Conservation (phyloP, 2,329 filamentous ascomycete species). For the Lecanosticta acicola region DNA sequence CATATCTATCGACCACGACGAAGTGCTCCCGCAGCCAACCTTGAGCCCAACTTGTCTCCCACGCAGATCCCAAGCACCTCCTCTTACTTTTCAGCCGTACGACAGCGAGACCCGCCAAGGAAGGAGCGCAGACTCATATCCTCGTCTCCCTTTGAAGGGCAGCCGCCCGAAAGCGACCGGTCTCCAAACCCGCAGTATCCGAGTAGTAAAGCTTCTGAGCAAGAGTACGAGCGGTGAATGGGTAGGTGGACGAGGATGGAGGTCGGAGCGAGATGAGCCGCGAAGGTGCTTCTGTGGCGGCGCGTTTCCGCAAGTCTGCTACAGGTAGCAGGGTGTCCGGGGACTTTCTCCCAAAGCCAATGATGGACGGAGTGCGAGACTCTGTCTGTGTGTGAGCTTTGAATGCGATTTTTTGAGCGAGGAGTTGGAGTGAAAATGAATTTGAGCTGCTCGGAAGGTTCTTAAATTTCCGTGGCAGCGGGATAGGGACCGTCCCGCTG, state of each 20-base stretch:
- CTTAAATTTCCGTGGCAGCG: not conserved
- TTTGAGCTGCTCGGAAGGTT: not conserved
- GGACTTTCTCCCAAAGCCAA: constrained; percentile 99
- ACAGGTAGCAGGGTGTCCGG: constrained; percentile 72
- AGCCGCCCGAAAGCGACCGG: constrained; percentile 36
- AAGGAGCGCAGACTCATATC: constrained; percentile 75
- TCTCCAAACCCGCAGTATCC: constrained; percentile 39
- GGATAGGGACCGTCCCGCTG: not conserved
- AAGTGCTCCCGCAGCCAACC: constrained; percentile 59
- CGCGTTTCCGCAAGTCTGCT: constrained; percentile 83
- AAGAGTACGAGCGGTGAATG: constrained; percentile 51
- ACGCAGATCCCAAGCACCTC: constrained; percentile 31
- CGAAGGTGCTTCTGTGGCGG: constrained; percentile 92
- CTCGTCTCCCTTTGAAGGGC: constrained; percentile 56
- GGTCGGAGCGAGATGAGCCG: constrained; percentile 69
- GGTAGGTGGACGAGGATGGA: constrained; percentile 44
- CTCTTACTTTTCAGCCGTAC: constrained; percentile 31
- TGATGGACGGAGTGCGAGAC: constrained; percentile 37
- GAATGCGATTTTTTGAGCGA: constrained; percentile 99
- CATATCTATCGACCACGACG: constrained; percentile 97
- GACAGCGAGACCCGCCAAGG: constrained; percentile 30
- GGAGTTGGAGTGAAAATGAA: constrained; percentile 57
- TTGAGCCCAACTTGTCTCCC: constrained; percentile 40
- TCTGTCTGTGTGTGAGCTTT: constrained; percentile 87
- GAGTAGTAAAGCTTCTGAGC: constrained; percentile 30